phyloP scores from a whole-genome alignment of 202 grass and related monocot species.

The Saccharum hybrid region DNA sequence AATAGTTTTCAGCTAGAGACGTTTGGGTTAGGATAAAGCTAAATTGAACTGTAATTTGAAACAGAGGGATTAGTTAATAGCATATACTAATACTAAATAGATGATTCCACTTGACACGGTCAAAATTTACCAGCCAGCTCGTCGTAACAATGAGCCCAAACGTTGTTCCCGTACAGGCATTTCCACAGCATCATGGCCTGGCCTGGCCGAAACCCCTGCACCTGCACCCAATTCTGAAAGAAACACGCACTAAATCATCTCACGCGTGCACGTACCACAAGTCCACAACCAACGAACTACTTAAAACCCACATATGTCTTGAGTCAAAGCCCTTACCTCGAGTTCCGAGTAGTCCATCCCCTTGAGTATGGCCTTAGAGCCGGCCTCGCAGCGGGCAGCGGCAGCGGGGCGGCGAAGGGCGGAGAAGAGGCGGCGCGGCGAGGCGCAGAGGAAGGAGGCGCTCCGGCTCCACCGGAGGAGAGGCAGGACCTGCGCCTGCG shows the following conservation, averaged over 20 bases:
- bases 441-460: conserved; percentile 49
- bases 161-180: conserved; percentile 82
- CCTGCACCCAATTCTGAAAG: conserved; percentile 80
- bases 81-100: not conserved
- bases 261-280: not conserved
- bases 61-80: not conserved
- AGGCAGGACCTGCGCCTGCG: conserved; percentile 69
- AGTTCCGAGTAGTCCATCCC: conserved; percentile 89
- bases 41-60: not conserved
- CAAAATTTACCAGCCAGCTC: conserved; percentile 62
- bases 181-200: conserved; percentile 98
- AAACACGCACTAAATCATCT: conserved; percentile 34
- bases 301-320: not conserved
- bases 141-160: conserved; percentile 71
- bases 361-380: conserved; percentile 73
- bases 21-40: not conserved
- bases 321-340: conserved; percentile 54
- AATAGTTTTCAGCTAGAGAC: not conserved
- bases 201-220: conserved; percentile 78
- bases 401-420: conserved; percentile 43
- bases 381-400: conserved; percentile 34
- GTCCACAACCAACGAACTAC: conserved; percentile 8
- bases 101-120: not conserved
- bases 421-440: conserved; percentile 48
- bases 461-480: conserved; percentile 72